Conservation (phyloP, 805 yeast genomes). For the Scheffersomyces ergatensis region DNA sequence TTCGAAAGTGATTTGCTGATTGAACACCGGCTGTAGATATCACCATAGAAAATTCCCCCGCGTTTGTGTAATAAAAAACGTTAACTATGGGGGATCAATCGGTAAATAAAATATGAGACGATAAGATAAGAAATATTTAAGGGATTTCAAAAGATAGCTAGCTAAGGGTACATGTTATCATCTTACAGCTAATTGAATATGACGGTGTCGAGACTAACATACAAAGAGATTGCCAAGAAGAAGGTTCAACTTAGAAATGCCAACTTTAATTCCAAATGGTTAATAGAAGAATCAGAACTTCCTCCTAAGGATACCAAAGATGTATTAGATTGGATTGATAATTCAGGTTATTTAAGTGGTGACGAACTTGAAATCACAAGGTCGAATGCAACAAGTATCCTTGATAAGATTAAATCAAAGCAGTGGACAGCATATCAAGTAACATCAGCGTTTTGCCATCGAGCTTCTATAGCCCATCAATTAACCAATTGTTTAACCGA, state of each 20-base stretch:
- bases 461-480: slow-evolving; percentile 60
- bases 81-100: no score
- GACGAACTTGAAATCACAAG: slow-evolving; percentile 41
- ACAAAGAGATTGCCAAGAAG: slow-evolving; percentile 38
- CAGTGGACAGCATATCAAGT: slow-evolving; percentile 44
- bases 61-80: no score
- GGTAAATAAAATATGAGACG: no score
- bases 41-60: no score
- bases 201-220: slow-evolving; percentile 12
- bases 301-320: slow-evolving; percentile 31
- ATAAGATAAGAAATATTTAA: no score
- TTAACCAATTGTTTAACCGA: slow-evolving; percentile 40
- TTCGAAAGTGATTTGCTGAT: no score
- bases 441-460: slow-evolving; percentile 52
- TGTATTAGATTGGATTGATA: slow-evolving; percentile 34
- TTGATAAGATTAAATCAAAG: slow-evolving; percentile 27
- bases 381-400: slow-evolving; percentile 22
- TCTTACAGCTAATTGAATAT: no score
- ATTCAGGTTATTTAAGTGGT: slow-evolving; percentile 27
- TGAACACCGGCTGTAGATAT: no score
- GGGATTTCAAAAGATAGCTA: no score
- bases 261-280: slow-evolving; percentile 46
- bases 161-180: no score
- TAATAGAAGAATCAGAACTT: slow-evolving; percentile 26
- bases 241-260: slow-evolving; percentile 41